These are phyloP conservation scores for Cryptosporidium meleagridis DNA, from an alignment of 169 alveolate species.

Conservation along the genomic window DNA sequence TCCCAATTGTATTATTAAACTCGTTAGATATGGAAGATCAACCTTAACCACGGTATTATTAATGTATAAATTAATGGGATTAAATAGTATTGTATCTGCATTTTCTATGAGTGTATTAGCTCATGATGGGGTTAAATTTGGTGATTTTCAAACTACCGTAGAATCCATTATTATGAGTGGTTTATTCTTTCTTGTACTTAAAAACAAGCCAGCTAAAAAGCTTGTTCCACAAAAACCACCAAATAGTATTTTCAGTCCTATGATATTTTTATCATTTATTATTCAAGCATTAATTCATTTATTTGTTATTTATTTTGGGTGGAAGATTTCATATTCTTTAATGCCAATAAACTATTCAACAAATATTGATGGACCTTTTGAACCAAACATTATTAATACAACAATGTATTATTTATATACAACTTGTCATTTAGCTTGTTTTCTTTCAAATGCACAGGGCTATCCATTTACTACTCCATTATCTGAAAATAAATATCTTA, in stretches of 20 bases:
- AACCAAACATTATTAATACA: conserved; percentile 89
- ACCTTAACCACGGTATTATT: conserved; percentile 94
- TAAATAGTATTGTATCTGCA: conserved; percentile 94
- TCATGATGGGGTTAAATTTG: conserved; percentile 96
- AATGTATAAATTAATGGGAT: conserved; percentile 95
- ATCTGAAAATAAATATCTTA: conserved; percentile 79
- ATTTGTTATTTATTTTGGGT: conserved; percentile 80
- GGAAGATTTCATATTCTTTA: conserved; percentile 82
- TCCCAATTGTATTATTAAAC: conserved; percentile 90
- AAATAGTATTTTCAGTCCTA: conserved; percentile 68
- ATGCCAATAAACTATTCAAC: conserved; percentile 77
- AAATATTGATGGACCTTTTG: conserved; percentile 86
- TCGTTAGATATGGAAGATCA: conserved; percentile 94
- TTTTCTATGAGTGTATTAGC: conserved; percentile 94
- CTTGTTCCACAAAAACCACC: conserved; percentile 62
- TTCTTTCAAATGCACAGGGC: conserved; percentile 89
- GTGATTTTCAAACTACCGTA: conserved; percentile 95
- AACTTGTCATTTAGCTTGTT: conserved; percentile 84
- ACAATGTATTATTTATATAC: conserved; percentile 84
- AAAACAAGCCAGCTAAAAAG: conserved; percentile 48
- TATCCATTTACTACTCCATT: conserved; percentile 87
- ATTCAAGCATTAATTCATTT: conserved; percentile 84
- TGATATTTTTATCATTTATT: conserved; percentile 77
- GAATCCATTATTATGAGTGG: conserved; percentile 80
- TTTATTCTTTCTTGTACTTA: conserved; percentile 37